Percentiles rank a stretch among this genome's conserved stretches.
phyloP scores from a whole-genome alignment of 2,329 filamentous ascomycete species.

The Ceratocystis cubensis region DNA sequence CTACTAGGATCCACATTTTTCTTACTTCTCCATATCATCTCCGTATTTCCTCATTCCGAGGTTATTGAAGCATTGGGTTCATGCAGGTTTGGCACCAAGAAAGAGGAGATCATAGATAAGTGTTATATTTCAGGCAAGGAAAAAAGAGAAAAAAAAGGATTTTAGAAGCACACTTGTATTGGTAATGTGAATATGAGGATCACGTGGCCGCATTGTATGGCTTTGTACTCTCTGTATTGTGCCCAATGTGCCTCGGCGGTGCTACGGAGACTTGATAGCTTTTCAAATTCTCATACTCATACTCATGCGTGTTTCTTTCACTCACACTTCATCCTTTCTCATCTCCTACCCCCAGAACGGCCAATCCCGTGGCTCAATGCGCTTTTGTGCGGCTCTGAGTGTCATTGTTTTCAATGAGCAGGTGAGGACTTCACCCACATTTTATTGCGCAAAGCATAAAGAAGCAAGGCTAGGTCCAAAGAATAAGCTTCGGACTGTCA shows the following conservation, averaged over 20 bases:
- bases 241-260: conserved; percentile 2
- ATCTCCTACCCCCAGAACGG: not conserved
- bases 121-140: too few relatives aligned
- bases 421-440: not conserved
- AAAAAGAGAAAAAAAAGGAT: not conserved
- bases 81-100: not conserved
- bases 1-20: not conserved
- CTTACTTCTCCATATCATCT: not conserved
- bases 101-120: not conserved
- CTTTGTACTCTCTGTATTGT: not conserved
- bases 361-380: conserved; percentile 5
- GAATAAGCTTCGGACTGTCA: not conserved
- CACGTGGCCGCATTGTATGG: not conserved
- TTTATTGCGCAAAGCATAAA: not conserved
- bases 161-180: not conserved
- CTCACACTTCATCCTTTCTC: not conserved
- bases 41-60: not conserved
- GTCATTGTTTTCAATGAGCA: not conserved
- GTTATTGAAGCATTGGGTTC: not conserved
- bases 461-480: not conserved
- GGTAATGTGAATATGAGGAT: not conserved
- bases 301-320: not conserved
- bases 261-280: not conserved
- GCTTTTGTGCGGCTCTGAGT: conserved; percentile 1
- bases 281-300: not conserved